Base-by-base conservation (phyloP, 805 yeast genomes). In the Cyberlindnera petersonii region DNA sequence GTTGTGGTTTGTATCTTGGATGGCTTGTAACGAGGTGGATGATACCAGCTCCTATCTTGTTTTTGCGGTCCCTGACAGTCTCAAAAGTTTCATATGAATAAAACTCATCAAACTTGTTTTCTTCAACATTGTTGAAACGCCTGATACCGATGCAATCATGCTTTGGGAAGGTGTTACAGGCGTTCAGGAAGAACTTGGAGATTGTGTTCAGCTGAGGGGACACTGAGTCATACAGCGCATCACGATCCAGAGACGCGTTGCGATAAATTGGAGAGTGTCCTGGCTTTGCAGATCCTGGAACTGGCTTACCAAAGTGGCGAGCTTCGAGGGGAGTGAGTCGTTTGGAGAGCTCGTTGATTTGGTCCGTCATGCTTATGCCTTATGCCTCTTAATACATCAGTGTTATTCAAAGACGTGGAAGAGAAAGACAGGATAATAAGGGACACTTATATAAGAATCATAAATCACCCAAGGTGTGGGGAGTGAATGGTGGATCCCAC, bases 261-360 rank as follows among this genome's bases (percentile, higher is more conserved):
- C 81, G 59, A 50, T 66, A 76, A 5, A 71, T 57, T 1, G 66
- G 59, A 4, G 79, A 65, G 52, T 59, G 66, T 2, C 79, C 79
- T 1, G 60, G 59, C 39, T 61, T 52, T 24, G 55, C 53, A 10
- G 71, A 43, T 15, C 65, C 64, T 1, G 75, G 71, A 2, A 74
- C 24, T 1, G 49, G 38, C 14, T 16, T 27, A 4, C 34, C 41
- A 8, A 11, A 13, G 27, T 29, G 33, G 18, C 45, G 34, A 15
- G 19, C 22, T 7, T 24, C 34, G 22, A 34, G 21, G 3, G 42
- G 39, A 7, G n/a, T n/a, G n/a, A 37, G 23, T 4, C 34, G 33
- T 11, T 26, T 24, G 15, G 31, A 30, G 21, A 42, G 24, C 11
- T 11, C 21, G 39, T 37, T 37, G 39, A 42, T 21, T 19, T 31